phyloP scores from a whole-genome alignment of 2,329 filamentous ascomycete genomes.

The Talaromyces sp. region DNA sequence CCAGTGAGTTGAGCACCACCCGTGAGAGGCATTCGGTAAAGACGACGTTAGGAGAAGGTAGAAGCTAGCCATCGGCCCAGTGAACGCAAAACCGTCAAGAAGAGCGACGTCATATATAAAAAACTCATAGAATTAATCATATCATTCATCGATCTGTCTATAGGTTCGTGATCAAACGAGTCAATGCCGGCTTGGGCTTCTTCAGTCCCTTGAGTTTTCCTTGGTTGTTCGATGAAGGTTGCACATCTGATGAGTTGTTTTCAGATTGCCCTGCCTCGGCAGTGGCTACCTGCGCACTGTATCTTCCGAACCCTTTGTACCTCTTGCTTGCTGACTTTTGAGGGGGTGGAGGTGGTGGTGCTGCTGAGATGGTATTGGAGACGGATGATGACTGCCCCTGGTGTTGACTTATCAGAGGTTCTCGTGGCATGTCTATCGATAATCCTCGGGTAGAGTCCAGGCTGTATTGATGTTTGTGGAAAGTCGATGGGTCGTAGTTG shows the following conservation, averaged over 20 bases:
- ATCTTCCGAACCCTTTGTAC: background rate
- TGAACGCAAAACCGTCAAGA: background rate
- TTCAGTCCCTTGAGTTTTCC: constrained; percentile 10
- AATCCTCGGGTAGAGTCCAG: constrained; percentile 16
- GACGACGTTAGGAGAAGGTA: background rate
- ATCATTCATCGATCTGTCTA: constrained; percentile 2
- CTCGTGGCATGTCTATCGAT: constrained; percentile 16
- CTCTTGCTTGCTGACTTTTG: constrained; percentile 4
- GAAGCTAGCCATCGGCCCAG: background rate
- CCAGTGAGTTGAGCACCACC: background rate
- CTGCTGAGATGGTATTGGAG: constrained; percentile 5
- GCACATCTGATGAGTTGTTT: background rate
- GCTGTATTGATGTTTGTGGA: constrained; percentile 21
- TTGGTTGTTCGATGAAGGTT: background rate
- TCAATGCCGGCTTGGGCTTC: constrained; percentile 36
- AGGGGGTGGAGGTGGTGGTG: background rate
- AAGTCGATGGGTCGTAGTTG: constrained; percentile 38
- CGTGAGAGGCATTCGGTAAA: background rate
- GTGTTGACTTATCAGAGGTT: constrained; percentile 13
- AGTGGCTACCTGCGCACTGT: background rate
- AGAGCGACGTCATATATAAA: background rate
- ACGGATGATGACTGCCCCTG: constrained; percentile 15
- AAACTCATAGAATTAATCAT: background rate
- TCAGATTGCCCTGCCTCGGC: background rate
- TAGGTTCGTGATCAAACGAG: constrained; percentile 35